Conservation (phyloP, 257 asterid species). For the Gentiana dahurica region DNA sequence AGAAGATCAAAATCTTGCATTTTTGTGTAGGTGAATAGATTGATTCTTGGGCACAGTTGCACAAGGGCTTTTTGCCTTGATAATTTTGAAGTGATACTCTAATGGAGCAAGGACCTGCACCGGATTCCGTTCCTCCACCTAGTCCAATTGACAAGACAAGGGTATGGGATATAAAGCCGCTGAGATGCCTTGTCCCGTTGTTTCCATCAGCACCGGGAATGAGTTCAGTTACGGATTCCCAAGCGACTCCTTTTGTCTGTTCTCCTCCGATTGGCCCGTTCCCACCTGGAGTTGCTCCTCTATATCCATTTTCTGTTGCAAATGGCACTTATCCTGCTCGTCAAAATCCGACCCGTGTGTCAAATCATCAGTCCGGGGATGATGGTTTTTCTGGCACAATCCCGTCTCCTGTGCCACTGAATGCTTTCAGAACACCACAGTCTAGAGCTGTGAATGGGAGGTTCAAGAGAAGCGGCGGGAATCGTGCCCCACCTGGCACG, state of each 20-base stretch:
- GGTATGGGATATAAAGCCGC: conserved; percentile 68
- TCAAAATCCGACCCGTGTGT: conserved; percentile 17
- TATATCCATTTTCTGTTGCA: conserved; percentile 60
- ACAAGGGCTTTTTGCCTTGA: conserved; percentile 5
- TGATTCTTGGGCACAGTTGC: neutral
- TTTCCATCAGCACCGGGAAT: conserved; percentile 55
- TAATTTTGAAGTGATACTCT: conserved; percentile 8
- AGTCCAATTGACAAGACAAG: conserved; percentile 61
- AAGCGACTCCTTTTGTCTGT: conserved; percentile 78
- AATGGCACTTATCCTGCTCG: conserved; percentile 15
- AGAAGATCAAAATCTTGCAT: neutral
- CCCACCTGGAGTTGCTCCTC: conserved; percentile 79
- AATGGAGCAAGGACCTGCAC: conserved; percentile 65
- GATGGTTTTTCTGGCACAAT: conserved; percentile 25
- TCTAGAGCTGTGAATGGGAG: conserved; percentile 34
- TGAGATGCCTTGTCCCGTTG: conserved; percentile 69
- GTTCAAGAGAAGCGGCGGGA: conserved; percentile 23
- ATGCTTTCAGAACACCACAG: conserved; percentile 58
- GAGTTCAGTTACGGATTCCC: conserved; percentile 40
- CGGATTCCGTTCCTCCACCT: conserved; percentile 31
- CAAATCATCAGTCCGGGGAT: conserved; percentile 21
- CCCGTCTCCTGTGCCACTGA: conserved; percentile 62
- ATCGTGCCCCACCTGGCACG: conserved; percentile 2
- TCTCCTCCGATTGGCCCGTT: conserved; percentile 91
- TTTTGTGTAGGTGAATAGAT: neutral